Evolutionary conservation across 2,329 filamentous ascomycete species (phyloP), one percentile per base, ranked within the genome.

Genomic region (Penicillium sp.): DNA sequence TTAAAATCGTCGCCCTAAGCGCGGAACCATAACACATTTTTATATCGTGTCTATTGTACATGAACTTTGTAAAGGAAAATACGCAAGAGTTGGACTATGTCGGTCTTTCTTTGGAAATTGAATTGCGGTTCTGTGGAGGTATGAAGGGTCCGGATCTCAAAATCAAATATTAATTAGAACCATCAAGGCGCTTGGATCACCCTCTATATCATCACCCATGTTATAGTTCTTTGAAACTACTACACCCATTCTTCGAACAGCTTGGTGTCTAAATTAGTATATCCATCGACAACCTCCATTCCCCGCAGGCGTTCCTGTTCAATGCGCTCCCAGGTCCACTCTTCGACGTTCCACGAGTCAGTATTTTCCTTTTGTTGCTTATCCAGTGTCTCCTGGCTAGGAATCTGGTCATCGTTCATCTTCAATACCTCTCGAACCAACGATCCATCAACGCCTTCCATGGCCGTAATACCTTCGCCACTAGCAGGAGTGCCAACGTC

Each of bases 321-420:
- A 58, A 88, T 83, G 21, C 78, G 75, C 54, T 85, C 80, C 84
- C 84, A 88, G 3, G 79, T 81, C 84, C 84, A 87, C 31, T 79
- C 77, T 4, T 77, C 75, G 6, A 65, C 64, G 23, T 69, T 67
- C 62, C 70, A 76, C 27, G 68, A 70, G 12, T 61, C 72, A 0
- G 64, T 59, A 47, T 76, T 73, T 4, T 62, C 65, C 52, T 67
- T 67, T 62, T 68, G 68, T 56, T 74, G 67, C 43, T 69, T 64
- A 40, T 73, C 70, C 37, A 76, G 59, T 23, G 61, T 62, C 21
- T 67, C 67, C 21, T 62, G 62, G 13, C 64, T 60, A 4, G 72
- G 65, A 10, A 70, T 69, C 19, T 71, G 64, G 6, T 69, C 67
- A 10, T 71, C 69, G 15, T 66, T 68, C 25, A 75, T 50, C 52